Conservation (phyloP, 176 grass and related monocot species). For the bread wheat (Triticum aestivum) region DNA sequence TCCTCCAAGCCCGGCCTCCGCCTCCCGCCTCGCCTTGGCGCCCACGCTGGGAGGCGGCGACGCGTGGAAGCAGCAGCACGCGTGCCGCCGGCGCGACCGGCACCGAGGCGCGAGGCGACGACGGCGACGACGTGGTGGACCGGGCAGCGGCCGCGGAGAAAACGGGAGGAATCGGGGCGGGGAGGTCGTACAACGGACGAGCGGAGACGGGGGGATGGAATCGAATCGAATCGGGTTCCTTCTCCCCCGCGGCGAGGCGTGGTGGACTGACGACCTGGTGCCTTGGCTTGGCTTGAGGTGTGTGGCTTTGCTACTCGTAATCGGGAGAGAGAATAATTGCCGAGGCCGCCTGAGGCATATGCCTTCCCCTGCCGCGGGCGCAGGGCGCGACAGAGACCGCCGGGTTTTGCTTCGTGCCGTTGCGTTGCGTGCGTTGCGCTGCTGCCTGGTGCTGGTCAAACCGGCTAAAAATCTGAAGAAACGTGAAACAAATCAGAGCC, state of each 20-base stretch:
- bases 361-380: constrained; percentile 5
- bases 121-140: constrained; percentile 13
- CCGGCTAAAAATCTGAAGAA: background rate
- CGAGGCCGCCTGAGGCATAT: background rate
- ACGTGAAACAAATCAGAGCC: background rate
- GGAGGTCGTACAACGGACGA: constrained; percentile 1
- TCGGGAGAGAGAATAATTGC: constrained; percentile 21
- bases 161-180: background rate
- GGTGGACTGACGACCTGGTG: background rate
- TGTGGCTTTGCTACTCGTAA: background rate
- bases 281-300: background rate
- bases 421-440: background rate
- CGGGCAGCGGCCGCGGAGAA: background rate
- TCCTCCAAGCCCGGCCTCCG: background rate
- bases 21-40: constrained; percentile 32
- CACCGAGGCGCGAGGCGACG: background rate
- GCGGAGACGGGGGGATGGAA: background rate
- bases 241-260: background rate
- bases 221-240: constrained; percentile 25
- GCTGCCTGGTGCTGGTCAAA: background rate
- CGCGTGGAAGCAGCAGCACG: constrained; percentile 31
- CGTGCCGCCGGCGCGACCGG: background rate
- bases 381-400: background rate
- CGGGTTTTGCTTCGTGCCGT: background rate
- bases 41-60: constrained; percentile 30